A percentile compares a stretch with the other conserved stretches of the same genome.
phyloP scores from a whole-genome alignment of 2,329 filamentous ascomycete species.

The Anisogramma anomala region DNA sequence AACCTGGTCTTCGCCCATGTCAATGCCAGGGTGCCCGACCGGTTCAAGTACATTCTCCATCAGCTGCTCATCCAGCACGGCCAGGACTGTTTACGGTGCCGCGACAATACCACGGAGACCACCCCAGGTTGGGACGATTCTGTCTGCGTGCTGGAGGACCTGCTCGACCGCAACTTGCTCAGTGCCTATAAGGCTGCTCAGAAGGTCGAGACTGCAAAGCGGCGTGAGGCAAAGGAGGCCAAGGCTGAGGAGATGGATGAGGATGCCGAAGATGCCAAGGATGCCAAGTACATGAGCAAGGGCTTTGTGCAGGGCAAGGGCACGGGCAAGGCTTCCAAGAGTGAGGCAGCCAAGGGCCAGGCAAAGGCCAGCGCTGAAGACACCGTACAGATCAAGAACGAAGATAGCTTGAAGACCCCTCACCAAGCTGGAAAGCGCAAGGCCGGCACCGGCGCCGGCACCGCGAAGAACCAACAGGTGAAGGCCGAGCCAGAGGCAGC shows the following conservation, averaged over 20 bases:
- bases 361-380: too few species aligned
- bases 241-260: background rate
- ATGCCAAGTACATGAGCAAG: too few species aligned
- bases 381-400: too few species aligned
- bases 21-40: constrained; percentile 39
- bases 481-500: too few species aligned
- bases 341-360: too few species aligned
- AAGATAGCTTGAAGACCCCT: too few species aligned
- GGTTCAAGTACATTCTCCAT: constrained; percentile 44
- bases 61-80: constrained; percentile 44
- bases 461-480: too few species aligned
- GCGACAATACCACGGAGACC: constrained; percentile 40
- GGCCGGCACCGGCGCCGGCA: too few species aligned
- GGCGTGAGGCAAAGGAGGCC: background rate
- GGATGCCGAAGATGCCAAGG: background rate
- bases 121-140: constrained; percentile 51
- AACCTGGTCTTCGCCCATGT: constrained; percentile 37
- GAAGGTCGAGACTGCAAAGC: background rate
- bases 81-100: constrained; percentile 36
- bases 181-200: background rate
- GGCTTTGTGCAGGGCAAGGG: too few species aligned
- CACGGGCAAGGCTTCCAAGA: too few species aligned
- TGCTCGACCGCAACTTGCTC: constrained; percentile 24
- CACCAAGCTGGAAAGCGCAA: too few species aligned
- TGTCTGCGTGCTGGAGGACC: constrained; percentile 30